Base-by-base conservation (phyloP, 805 yeast species). In the Candida awuae region DNA sequence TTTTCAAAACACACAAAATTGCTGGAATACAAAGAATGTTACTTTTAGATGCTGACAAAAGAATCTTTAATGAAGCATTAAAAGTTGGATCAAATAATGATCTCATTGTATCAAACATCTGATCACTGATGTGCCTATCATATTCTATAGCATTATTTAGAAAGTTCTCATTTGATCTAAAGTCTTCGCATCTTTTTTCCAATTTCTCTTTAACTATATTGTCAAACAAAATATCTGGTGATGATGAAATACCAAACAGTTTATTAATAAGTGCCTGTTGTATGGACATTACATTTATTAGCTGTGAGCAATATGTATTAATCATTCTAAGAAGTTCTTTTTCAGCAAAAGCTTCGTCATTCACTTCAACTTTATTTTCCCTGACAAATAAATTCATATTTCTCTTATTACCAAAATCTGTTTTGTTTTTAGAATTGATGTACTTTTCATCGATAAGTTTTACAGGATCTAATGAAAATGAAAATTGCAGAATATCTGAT, bases 191-290 rank as follows among this genome's bases (percentile, higher is more conserved):
- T 31, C 64, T 53, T 9, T 18, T 16, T n/a, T 42, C 38, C 10
- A 55, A 44, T 7, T 59, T 52, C 30, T 51, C 43, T 26, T 64
- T 65, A 33, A 77, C 58, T 43, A 59, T 67, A 10, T 66, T 66
- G 19, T 62, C 62, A 40, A 77, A 71, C 8, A 53, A 43, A 14
- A 49, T 49, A 3, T 53, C 56, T 8, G 53, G 45, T 1, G 71
- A 61, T 1, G 77, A 67, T 4, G 58, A 70, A 37, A 49, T 65
- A 68, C 59, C 73, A 69, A 49, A 57, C 8, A 77, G 61, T 8
- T 53, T 56, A 19, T 62, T 65, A 5, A 71, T 45, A 29, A 74
- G 66, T 44, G 68, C 70, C 50, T 75, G 80, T 42, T 74, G 75
- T n/a, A 59, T 34, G 3, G 51, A 37, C 8, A 51, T 31, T 4